Conservation (phyloP, 768 basidiomycete species). For the Leucosporidium creatinivorum region DNA sequence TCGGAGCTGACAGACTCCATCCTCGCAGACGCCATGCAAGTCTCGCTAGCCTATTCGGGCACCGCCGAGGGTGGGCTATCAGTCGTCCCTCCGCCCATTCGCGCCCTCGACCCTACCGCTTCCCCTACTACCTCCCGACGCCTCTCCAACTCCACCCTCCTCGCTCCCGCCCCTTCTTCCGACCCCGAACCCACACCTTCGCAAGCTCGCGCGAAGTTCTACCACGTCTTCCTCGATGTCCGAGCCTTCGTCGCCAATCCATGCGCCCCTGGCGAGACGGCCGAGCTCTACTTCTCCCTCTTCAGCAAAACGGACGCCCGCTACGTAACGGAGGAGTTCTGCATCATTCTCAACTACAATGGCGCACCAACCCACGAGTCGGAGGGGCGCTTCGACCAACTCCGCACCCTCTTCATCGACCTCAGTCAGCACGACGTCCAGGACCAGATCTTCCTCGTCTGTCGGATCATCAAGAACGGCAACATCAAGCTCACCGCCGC, state of each 20-base stretch:
- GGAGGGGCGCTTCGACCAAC: constrained; percentile 54
- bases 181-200: constrained; percentile 35
- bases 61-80: constrained; percentile 7
- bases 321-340: constrained; percentile 91
- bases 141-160: constrained; percentile 6
- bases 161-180: background rate
- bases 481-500: constrained; percentile 48
- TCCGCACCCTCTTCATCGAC: constrained; percentile 83
- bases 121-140: background rate
- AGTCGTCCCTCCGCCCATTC: background rate
- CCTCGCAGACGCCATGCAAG: constrained; percentile 65
- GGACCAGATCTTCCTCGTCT: constrained; percentile 80
- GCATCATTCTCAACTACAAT: constrained; percentile 80
- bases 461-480: constrained; percentile 81
- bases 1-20: background rate
- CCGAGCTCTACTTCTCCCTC: constrained; percentile 86
- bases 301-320: constrained; percentile 72
- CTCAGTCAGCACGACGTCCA: constrained; percentile 77
- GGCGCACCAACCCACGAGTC: constrained; percentile 47
- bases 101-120: background rate
- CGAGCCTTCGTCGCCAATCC: constrained; percentile 86
- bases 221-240: constrained; percentile 81
- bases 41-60: constrained; percentile 59
- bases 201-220: constrained; percentile 56
- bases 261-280: constrained; percentile 83